Percentiles rank a stretch among this genome's conserved stretches.
These are phyloP conservation scores for Dimocarpus longan DNA, from an alignment of 345 rosid species.

Conservation along the genomic window DNA sequence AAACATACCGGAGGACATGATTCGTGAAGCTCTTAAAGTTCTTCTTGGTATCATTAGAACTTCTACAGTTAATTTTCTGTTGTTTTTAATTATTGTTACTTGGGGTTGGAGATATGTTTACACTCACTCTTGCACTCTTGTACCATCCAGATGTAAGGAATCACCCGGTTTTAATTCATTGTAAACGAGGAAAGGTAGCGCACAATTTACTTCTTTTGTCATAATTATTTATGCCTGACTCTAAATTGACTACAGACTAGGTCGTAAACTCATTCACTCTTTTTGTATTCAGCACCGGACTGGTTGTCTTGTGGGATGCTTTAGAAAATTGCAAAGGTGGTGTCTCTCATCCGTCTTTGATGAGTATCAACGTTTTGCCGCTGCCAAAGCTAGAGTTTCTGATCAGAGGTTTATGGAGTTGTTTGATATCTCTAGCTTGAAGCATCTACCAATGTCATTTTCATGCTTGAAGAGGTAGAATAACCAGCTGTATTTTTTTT, in stretches of 20 bases:
- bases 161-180: constrained; percentile 89
- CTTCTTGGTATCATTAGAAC: constrained; percentile 59
- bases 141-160: constrained; percentile 70
- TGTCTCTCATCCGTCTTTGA: constrained; percentile 83
- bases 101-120: background rate
- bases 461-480: constrained; percentile 60
- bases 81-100: background rate
- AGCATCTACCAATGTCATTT: constrained; percentile 67
- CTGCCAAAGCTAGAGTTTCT: constrained; percentile 88
- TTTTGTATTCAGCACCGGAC: constrained; percentile 78
- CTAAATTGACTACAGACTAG: background rate
- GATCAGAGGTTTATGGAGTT: constrained; percentile 95
- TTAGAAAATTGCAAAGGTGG: constrained; percentile 91
- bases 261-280: background rate
- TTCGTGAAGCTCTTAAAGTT: constrained; percentile 89
- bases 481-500: constrained; percentile 22
- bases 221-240: background rate
- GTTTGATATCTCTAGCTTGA: constrained; percentile 75
- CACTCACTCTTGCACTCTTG: constrained; percentile 9
- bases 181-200: constrained; percentile 88
- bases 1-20: constrained; percentile 72
- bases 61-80: constrained; percentile 8
- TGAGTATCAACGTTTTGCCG: constrained; percentile 90
- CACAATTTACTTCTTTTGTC: background rate
- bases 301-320: constrained; percentile 90